phyloP scores from a whole-genome alignment of 106 monocot genomes.

The Dioscorea dumetorum region DNA sequence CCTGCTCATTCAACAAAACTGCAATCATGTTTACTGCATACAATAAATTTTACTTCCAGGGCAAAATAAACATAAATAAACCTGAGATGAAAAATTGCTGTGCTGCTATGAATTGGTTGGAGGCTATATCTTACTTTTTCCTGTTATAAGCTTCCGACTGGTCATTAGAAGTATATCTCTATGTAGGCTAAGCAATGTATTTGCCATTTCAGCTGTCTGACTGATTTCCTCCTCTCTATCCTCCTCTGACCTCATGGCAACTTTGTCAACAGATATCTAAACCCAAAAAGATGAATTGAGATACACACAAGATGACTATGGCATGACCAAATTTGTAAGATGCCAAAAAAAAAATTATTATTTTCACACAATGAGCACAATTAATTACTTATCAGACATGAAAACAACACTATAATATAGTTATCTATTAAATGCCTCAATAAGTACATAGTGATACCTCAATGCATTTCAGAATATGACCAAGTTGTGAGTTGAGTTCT shows the following conservation, averaged over 20 bases:
- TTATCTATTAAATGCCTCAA: neutral
- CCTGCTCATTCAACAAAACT: too few species aligned
- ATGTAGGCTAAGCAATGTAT: conserved; percentile 54
- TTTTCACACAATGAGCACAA: neutral
- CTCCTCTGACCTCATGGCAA: conserved; percentile 67
- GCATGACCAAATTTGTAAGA: too few species aligned
- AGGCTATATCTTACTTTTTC: conserved; percentile 52
- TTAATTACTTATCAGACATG: neutral
- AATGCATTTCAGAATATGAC: conserved; percentile 45
- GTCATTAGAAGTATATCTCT: conserved; percentile 92
- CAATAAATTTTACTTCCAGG: too few species aligned
- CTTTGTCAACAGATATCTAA: conserved; percentile 79
- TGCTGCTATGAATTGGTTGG: neutral
- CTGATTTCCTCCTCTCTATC: conserved; percentile 77
- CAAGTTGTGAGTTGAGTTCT: conserved; percentile 58
- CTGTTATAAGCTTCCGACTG: conserved; percentile 77
- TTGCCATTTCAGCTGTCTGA: conserved; percentile 57
- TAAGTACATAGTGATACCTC: conserved; percentile 43
- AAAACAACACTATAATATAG: neutral
- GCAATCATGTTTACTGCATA: too few species aligned
- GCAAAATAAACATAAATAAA: too few species aligned
- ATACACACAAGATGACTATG: neutral
- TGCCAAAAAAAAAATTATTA: neutral
- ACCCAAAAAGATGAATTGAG: conserved; percentile 2
- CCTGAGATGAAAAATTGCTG: neutral